phyloP scores from a whole-genome alignment of 1,284 basidiomycete species.

The Ustilago bromivora region DNA sequence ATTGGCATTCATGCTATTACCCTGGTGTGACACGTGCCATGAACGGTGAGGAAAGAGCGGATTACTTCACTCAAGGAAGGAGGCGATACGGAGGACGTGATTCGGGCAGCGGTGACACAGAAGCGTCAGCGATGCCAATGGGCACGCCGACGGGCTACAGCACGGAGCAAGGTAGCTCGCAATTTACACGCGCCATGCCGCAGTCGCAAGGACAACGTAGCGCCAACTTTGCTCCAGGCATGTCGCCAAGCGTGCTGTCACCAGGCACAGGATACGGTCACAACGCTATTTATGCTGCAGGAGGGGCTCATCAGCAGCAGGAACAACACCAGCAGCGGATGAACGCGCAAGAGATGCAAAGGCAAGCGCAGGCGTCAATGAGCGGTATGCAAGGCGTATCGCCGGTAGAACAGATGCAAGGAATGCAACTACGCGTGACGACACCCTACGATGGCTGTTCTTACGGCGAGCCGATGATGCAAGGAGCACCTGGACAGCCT shows the following conservation, averaged over 20 bases:
- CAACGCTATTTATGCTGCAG: background rate
- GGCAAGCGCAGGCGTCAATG: conserved; percentile 8
- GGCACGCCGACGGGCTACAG: background rate
- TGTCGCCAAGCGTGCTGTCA: conserved; percentile 16
- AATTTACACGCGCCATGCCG: conserved; percentile 3
- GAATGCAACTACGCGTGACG: conserved; percentile 28
- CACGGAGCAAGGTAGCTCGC: conserved; percentile 4
- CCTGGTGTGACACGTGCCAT: conserved; percentile 11
- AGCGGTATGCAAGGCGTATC: conserved; percentile 9
- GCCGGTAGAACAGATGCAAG: background rate
- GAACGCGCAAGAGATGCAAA: conserved; percentile 3
- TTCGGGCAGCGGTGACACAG: conserved; percentile 15
- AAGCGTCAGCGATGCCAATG: background rate
- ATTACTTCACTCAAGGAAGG: conserved; percentile 26
- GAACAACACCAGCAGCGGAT: conserved; percentile 1
- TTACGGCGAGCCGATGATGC: conserved; percentile 11
- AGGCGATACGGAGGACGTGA: conserved; percentile 20
- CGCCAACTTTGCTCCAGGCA: background rate
- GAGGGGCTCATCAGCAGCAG: background rate
- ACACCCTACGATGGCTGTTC: conserved; percentile 16
- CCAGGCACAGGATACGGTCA: conserved; percentile 6
- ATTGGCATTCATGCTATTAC: conserved; percentile 2
- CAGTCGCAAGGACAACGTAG: conserved; percentile 5
- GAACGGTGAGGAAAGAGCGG: conserved; percentile 17
- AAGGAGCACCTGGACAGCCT: background rate